Percentiles rank a stretch among this genome's conserved stretches.
These are phyloP conservation scores for Aethionema arabicum DNA, from an alignment of 345 rosid species.

Conservation along the genomic window DNA sequence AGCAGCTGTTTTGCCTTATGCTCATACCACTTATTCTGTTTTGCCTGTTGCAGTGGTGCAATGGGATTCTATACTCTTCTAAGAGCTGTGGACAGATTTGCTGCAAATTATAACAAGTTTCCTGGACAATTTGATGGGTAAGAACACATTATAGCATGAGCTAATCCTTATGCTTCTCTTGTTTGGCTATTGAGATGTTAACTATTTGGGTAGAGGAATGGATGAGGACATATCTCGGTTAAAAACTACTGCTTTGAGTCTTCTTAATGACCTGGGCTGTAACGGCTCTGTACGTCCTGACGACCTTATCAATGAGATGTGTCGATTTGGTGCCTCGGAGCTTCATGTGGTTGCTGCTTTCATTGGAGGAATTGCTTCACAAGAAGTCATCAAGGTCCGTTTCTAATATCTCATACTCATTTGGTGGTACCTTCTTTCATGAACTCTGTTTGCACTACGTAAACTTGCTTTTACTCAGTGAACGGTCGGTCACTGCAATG, in stretches of 20 bases:
- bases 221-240: conserved; percentile 88
- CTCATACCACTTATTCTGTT: conserved; percentile 18
- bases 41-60: conserved; percentile 56
- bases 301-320: conserved; percentile 92
- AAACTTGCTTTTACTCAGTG: neutral
- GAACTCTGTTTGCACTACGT: too few relatives aligned
- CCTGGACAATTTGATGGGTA: conserved; percentile 98
- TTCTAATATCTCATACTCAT: conserved; percentile 3
- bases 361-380: conserved; percentile 89
- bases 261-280: conserved; percentile 85
- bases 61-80: conserved; percentile 83
- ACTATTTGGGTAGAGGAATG: conserved; percentile 49
- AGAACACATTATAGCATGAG: conserved; percentile 17
- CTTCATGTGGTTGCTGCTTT: conserved; percentile 94
- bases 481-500: neutral
- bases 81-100: conserved; percentile 83
- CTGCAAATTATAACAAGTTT: conserved; percentile 84
- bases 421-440: too few relatives aligned
- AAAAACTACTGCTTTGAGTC: conserved; percentile 63
- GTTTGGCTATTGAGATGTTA: conserved; percentile 13
- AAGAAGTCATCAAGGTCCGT: conserved; percentile 88
- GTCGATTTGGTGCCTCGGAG: conserved; percentile 95
- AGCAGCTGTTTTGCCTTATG: conserved; percentile 11
- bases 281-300: conserved; percentile 72
- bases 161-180: conserved; percentile 6